A percentile compares a stretch with the other conserved stretches of the same genome.
phyloP scores from a whole-genome alignment of 2,329 filamentous ascomycete species.

The Ceratocystis destructans region DNA sequence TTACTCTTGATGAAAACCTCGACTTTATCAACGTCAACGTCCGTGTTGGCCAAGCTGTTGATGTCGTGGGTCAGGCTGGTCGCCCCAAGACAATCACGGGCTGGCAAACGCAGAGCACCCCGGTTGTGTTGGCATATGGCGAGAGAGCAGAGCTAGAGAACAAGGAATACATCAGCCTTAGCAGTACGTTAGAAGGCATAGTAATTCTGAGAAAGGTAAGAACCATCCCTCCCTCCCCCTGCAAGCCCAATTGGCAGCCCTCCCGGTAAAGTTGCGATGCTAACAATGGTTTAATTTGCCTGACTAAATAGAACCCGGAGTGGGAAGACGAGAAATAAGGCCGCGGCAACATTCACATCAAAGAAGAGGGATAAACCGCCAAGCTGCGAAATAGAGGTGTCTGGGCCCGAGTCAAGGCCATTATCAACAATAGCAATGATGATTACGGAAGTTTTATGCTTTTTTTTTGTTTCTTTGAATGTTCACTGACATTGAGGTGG shows the following conservation, averaged over 20 bases:
- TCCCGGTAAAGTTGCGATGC: not conserved
- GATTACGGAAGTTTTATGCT: conserved; percentile 3
- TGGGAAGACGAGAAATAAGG: conserved; percentile 18
- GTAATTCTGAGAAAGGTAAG: conserved; percentile 94
- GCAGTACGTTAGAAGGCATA: conserved; percentile 80
- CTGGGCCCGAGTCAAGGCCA: conserved; percentile 12
- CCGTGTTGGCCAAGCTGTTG: conserved; percentile 91
- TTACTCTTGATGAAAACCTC: conserved; percentile 88
- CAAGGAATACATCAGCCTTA: conserved; percentile 89
- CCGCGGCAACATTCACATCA: not conserved
- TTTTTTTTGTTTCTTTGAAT: not conserved
- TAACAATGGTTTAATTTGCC: not conserved
- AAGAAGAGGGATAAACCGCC: not conserved
- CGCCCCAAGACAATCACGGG: conserved; percentile 97
- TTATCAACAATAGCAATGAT: conserved; percentile 18
- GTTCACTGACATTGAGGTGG: no score
- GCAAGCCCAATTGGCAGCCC: not conserved
- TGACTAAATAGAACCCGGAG: conserved; percentile 14
- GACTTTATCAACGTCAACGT: conserved; percentile 93
- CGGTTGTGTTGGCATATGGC: conserved; percentile 83
- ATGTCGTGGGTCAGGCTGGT: conserved; percentile 93
- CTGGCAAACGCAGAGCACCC: conserved; percentile 99
- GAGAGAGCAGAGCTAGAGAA: conserved; percentile 95
- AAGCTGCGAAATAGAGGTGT: conserved; percentile 4
- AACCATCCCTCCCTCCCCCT: not conserved